A percentile compares a stretch with the other conserved stretches of the same genome.
Conservation (phyloP, 441 rosid genomes). For the Adansonia grandidieri region DNA sequence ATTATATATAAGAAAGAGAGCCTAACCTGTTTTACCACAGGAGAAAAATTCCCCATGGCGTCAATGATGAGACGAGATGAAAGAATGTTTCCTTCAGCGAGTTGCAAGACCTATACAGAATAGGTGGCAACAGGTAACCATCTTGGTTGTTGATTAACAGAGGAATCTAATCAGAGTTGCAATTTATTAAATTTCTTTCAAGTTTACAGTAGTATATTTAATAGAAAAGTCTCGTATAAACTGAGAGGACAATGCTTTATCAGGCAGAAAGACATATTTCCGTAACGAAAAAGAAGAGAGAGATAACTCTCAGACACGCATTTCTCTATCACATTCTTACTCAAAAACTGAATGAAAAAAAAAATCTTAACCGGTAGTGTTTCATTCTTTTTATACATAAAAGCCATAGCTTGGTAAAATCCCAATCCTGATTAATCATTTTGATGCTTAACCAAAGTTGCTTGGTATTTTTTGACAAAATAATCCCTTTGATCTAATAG, state of each 20-base stretch:
- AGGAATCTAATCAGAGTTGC: not conserved
- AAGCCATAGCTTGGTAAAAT: not conserved
- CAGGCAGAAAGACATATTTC: not conserved
- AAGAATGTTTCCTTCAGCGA: conserved; percentile 64
- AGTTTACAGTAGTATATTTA: not conserved
- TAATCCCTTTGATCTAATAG: not conserved
- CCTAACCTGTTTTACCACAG: conserved; percentile 82
- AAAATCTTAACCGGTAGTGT: not conserved
- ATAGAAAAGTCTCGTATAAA: not conserved
- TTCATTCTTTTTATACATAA: not conserved
- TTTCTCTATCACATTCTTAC: not conserved
- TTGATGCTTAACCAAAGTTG: not conserved
- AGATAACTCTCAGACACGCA: not conserved
- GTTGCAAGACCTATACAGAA: conserved; percentile 59
- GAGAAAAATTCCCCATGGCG: conserved; percentile 98
- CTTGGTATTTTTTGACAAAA: not conserved
- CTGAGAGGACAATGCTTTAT: not conserved
- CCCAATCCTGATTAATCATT: not conserved
- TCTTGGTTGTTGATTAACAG: conserved; percentile 11
- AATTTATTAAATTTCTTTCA: conserved; percentile 2
- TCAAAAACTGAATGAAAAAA: not conserved
- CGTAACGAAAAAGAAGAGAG: not conserved
- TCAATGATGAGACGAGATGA: conserved; percentile 77
- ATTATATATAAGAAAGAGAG: conserved; percentile 28
- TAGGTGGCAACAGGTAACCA: conserved; percentile 11